Conservation (phyloP, 805 yeast genomes). For the Hagleromyces aurorensis region DNA sequence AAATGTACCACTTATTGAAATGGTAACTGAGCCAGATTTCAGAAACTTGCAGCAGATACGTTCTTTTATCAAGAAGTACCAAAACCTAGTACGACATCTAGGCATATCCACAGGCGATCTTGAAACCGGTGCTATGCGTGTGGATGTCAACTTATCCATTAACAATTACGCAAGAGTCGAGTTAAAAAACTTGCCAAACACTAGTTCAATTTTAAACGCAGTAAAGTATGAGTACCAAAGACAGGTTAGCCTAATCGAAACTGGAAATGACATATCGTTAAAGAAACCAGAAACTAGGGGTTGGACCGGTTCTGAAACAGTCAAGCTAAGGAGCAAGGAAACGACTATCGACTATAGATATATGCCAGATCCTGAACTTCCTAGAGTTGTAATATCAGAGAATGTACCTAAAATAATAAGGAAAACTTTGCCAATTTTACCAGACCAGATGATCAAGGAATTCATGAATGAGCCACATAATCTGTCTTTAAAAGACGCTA, state of each 20-base stretch:
- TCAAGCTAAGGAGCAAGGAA: conserved; percentile 67
- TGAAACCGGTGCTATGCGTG: conserved; percentile 91
- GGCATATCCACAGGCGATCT: conserved; percentile 82
- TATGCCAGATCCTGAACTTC: conserved; percentile 90
- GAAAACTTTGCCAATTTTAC: conserved; percentile 44
- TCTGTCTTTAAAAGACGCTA: conserved; percentile 67
- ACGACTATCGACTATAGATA: conserved; percentile 80
- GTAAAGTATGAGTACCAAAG: conserved; percentile 64
- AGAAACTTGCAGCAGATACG: conserved; percentile 56
- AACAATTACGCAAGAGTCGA: conserved; percentile 70
- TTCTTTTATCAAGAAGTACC: conserved; percentile 75
- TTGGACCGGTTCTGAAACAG: conserved; percentile 77
- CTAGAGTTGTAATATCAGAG: conserved; percentile 40
- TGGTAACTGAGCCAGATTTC: conserved; percentile 89
- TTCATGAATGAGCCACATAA: conserved; percentile 44
- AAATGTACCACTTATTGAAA: conserved; percentile 79
- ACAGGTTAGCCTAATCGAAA: conserved; percentile 46
- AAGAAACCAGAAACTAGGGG: conserved; percentile 66
- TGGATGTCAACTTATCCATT: conserved; percentile 88
- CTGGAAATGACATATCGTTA: conserved; percentile 29
- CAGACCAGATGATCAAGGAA: conserved; percentile 47
- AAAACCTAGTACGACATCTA: conserved; percentile 56
- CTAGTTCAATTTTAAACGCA: conserved; percentile 72
- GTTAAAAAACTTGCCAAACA: conserved; percentile 80
- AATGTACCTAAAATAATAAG: conserved; percentile 37